These are phyloP conservation scores for Nowakowskiella sp. DNA, from an alignment of 192 early-diverging fungal genomes.

Conservation along the genomic window DNA sequence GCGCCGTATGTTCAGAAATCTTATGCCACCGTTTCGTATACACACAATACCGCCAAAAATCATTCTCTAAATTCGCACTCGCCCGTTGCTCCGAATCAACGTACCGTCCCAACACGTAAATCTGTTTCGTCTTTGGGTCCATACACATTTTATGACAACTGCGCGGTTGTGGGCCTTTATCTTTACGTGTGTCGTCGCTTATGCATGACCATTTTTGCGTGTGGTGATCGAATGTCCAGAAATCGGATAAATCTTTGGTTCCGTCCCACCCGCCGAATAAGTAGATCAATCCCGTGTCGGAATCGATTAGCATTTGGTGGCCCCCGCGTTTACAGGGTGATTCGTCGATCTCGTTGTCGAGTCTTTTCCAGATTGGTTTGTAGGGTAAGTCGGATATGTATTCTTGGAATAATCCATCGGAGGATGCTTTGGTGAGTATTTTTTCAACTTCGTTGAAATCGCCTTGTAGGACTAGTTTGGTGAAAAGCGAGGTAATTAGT, in stretches of 20 bases:
- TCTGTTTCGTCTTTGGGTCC: slow-evolving; percentile 60
- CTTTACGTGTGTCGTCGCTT: slow-evolving; percentile 67
- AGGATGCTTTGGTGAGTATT: slow-evolving; percentile 55
- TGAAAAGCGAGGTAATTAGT: slow-evolving; percentile 58
- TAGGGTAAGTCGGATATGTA: slow-evolving; percentile 65
- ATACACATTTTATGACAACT: slow-evolving; percentile 92
- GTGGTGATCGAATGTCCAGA: slow-evolving; percentile 71
- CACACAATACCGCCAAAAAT: slow-evolving; percentile 87
- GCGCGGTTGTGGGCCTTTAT: slow-evolving; percentile 77
- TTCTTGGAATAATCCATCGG: slow-evolving; percentile 59
- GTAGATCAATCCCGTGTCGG: slow-evolving; percentile 60
- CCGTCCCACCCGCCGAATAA: slow-evolving; percentile 96
- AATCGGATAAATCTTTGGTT: slow-evolving; percentile 71
- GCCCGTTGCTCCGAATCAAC: slow-evolving; percentile 67
- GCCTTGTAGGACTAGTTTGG: slow-evolving; percentile 40
- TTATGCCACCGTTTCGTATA: slow-evolving; percentile 56
- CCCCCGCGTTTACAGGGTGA: slow-evolving; percentile 66
- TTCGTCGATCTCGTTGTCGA: slow-evolving; percentile 17
- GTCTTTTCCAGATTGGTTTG: slow-evolving; percentile 58
- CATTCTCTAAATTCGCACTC: slow-evolving; percentile 62
- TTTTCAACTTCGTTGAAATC: slow-evolving; percentile 69
- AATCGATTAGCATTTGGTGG: slow-evolving; percentile 95
- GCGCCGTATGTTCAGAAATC: slow-evolving; percentile 67
- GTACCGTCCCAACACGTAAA: slow-evolving; percentile 86
- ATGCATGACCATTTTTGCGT: slow-evolving; percentile 65